These are phyloP conservation scores for Solanum gandarillasii DNA, from an alignment of 257 asterid genomes.

Conservation along the genomic window DNA sequence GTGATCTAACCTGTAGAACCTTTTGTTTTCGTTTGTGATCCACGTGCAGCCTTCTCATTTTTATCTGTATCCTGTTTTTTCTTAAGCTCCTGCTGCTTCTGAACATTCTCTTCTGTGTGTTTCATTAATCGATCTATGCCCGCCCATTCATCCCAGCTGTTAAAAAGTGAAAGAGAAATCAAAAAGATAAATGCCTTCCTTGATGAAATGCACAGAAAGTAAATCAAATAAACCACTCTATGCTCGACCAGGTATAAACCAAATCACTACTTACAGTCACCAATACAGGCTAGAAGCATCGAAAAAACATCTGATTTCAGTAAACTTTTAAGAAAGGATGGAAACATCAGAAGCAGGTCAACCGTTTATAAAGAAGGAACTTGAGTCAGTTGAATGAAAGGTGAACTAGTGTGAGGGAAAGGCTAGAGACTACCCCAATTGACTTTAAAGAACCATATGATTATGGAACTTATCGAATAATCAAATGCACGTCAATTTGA, in stretches of 20 bases:
- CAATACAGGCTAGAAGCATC: neutral
- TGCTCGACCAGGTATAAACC: neutral
- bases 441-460: neutral
- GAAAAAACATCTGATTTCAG: neutral
- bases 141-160: slow-evolving; percentile 94
- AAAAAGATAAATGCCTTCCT: neutral
- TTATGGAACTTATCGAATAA: neutral
- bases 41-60: slow-evolving; percentile 27
- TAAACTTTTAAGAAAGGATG: neutral
- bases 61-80: slow-evolving; percentile 27
- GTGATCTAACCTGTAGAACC: slow-evolving; percentile 29
- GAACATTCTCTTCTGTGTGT: slow-evolving; percentile 45
- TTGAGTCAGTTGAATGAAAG: neutral
- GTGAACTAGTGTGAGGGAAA: neutral
- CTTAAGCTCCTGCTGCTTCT: slow-evolving; percentile 35
- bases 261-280: neutral
- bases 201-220: neutral
- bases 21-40: slow-evolving; percentile 32
- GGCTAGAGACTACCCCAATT: neutral
- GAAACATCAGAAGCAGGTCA: neutral
- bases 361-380: neutral
- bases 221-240: neutral
- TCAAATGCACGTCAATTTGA: neutral
- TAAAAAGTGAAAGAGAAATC: neutral
- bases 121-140: slow-evolving; percentile 40